phyloP scores from a whole-genome alignment of 495 filamentous ascomycete species.

The Ramalina intermedia region DNA sequence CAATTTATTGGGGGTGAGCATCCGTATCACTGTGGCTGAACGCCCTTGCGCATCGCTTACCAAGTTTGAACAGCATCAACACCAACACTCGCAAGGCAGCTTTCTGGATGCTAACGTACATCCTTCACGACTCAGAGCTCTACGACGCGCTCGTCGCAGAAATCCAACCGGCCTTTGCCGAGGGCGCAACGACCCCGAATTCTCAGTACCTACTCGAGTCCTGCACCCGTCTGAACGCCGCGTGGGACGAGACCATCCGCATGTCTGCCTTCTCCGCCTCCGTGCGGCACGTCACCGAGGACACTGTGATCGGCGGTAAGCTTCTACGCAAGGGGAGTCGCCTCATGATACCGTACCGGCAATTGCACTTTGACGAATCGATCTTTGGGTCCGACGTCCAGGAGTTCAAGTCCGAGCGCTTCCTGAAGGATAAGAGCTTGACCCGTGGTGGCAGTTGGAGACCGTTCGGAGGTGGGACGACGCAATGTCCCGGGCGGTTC shows the following conservation, averaged over 20 bases:
- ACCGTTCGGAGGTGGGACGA: constrained; percentile 21
- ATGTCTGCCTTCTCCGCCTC: constrained; percentile 6
- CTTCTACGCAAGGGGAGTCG: constrained; percentile 12
- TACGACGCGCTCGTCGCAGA: constrained; percentile 8
- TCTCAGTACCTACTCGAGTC: constrained; percentile 5
- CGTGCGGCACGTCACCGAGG: constrained; percentile 12
- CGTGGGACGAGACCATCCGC: constrained; percentile 14
- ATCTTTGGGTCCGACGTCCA: constrained; percentile 12
- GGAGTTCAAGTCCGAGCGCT: constrained; percentile 16
- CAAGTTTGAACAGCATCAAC: constrained; percentile 7
- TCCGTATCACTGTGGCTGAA: neutral
- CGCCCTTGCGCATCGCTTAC: neutral
- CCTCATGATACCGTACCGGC: constrained; percentile 21
- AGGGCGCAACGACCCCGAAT: neutral
- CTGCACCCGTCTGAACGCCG: constrained; percentile 10
- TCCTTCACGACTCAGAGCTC: constrained; percentile 10
- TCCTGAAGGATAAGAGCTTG: constrained; percentile 7
- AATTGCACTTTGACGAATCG: constrained; percentile 18
- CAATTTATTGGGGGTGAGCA: constrained; percentile 8
- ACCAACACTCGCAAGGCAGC: constrained; percentile 18
- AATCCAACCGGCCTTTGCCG: constrained; percentile 4
- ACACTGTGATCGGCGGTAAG: constrained; percentile 12
- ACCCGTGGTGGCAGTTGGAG: constrained; percentile 11
- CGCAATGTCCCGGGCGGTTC: constrained; percentile 19
- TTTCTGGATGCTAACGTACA: constrained; percentile 20